These are phyloP conservation scores for Phoma sp. DNA, from an alignment of 2,329 filamentous ascomycete species.

Conservation along the genomic window DNA sequence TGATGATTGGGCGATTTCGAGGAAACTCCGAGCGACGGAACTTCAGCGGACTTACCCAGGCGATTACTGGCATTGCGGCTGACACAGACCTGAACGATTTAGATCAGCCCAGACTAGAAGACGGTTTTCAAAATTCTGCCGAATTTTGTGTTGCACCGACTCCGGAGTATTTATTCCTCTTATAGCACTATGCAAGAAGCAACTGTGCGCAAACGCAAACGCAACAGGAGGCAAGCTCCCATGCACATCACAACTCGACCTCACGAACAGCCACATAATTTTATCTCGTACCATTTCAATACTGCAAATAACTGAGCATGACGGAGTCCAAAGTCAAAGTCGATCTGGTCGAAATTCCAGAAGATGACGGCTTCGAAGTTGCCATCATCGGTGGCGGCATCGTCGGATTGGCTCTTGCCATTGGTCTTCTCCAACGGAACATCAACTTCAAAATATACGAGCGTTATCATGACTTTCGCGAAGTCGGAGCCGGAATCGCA, in stretches of 20 bases:
- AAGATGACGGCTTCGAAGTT: neutral
- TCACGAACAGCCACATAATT: neutral
- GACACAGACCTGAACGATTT: neutral
- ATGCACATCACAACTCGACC: neutral
- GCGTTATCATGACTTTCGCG: conserved; percentile 16
- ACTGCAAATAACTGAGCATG: neutral
- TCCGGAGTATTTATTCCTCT: neutral
- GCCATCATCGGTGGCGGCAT: conserved; percentile 32
- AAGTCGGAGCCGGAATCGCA: conserved; percentile 28
- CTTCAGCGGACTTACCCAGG: neutral
- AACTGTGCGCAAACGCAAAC: neutral
- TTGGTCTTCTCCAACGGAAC: conserved; percentile 19
- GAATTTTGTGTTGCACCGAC: neutral
- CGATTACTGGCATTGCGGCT: neutral
- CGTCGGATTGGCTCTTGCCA: conserved; percentile 19
- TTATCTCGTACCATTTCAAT: neutral
- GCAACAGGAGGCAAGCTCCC: neutral
- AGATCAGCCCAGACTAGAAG: neutral
- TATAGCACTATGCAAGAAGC: neutral
- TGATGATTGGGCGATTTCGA: neutral
- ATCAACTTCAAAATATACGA: conserved; percentile 27
- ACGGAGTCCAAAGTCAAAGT: neutral
- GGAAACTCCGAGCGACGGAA: neutral
- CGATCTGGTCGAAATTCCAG: neutral
- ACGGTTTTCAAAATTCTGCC: neutral